Conservation (phyloP, 2,329 filamentous ascomycete genomes). For the Paramyrothecium sp. region DNA sequence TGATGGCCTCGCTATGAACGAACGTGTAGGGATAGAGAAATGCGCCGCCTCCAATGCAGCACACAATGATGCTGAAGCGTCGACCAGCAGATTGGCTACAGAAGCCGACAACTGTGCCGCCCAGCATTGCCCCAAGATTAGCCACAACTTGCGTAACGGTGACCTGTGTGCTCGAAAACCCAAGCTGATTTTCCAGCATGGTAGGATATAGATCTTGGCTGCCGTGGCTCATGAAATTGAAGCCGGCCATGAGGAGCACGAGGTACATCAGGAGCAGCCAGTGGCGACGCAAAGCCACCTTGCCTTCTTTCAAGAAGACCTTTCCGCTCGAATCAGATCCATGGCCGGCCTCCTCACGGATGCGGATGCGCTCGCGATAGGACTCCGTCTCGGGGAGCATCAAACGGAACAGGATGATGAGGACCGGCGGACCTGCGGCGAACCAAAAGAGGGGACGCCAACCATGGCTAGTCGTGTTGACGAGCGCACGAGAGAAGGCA, state of each 20-base stretch:
- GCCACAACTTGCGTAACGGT: conserved; percentile 72
- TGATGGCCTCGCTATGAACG: conserved; percentile 58
- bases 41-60: conserved; percentile 66
- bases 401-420: conserved; percentile 79
- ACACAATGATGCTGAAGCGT: conserved; percentile 65
- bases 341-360: conserved; percentile 47
- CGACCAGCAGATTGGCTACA: conserved; percentile 68
- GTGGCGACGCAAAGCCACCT: conserved; percentile 73
- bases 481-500: conserved; percentile 62
- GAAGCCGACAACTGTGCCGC: conserved; percentile 68
- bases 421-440: conserved; percentile 72
- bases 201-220: conserved; percentile 64
- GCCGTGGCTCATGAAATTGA: conserved; percentile 89
- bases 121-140: conserved; percentile 67
- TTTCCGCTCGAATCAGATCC: conserved; percentile 39
- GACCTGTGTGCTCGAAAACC: conserved; percentile 51
- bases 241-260: conserved; percentile 83
- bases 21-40: conserved; percentile 84
- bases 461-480: conserved; percentile 73
- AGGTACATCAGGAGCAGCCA: conserved; percentile 81
- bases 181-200: conserved; percentile 56
- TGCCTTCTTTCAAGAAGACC: conserved; percentile 72
- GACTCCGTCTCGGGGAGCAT: conserved; percentile 76
- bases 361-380: conserved; percentile 64
- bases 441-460: conserved; percentile 93